Conservation (phyloP, 768 basidiomycete species). For the Phylloporus arenicola region DNA sequence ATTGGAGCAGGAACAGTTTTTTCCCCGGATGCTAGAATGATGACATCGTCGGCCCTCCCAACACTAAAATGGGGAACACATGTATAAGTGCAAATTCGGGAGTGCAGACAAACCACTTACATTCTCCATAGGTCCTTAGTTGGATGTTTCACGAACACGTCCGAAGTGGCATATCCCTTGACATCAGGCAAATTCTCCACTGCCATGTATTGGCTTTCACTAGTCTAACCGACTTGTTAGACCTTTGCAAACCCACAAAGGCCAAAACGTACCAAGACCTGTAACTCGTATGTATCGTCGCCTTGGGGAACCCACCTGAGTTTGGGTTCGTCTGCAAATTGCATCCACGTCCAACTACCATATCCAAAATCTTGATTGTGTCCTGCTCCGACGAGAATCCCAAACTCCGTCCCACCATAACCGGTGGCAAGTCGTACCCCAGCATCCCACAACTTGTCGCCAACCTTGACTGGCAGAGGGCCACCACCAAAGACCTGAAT, state of each 20-base stretch:
- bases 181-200: conserved; percentile 35
- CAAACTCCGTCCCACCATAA: conserved; percentile 36
- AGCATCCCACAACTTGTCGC: conserved; percentile 29
- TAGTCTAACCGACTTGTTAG: conserved; percentile 4
- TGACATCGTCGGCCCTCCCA: conserved; percentile 35
- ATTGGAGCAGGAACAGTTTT: conserved; percentile 22
- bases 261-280: conserved; percentile 29
- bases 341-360: conserved; percentile 36
- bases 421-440: conserved; percentile 30
- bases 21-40: conserved; percentile 21
- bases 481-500: conserved; percentile 37
- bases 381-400: conserved; percentile 1
- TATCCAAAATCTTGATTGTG: conserved; percentile 11
- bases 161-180: conserved; percentile 40
- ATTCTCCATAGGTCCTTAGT: conserved; percentile 40
- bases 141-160: conserved; percentile 42
- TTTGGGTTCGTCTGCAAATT: conserved; percentile 17
- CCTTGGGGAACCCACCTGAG: conserved; percentile 30
- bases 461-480: conserved; percentile 31
- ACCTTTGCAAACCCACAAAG: neutral
- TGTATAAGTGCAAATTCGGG: neutral
- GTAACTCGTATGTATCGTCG: conserved; percentile 33
- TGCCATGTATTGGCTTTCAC: conserved; percentile 4
- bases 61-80: conserved; percentile 2
- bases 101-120: conserved; percentile 14